These are phyloP conservation scores for Phalaenopsis aphrodite DNA, from an alignment of 106 monocot species.

Conservation along the genomic window DNA sequence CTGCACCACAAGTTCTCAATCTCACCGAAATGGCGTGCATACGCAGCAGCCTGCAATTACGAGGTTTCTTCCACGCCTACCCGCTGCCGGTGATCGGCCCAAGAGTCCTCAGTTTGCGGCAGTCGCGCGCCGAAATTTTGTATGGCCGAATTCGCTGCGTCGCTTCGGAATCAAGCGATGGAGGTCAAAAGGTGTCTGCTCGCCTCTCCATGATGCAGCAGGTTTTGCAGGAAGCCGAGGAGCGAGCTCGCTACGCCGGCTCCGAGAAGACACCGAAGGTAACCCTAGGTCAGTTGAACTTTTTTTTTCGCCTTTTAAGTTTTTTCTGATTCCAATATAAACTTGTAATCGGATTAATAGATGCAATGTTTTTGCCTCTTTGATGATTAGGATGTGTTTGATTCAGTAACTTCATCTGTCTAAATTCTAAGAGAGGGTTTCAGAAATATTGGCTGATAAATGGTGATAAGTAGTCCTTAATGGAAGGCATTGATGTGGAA, in stretches of 20 bases:
- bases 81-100: slow-evolving; percentile 12
- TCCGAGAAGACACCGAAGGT: slow-evolving; percentile 38
- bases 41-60: slow-evolving; percentile 11
- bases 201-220: slow-evolving; percentile 45
- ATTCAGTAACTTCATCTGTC: not conserved
- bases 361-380: not conserved
- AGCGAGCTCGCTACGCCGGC: slow-evolving; percentile 29
- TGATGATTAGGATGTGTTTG: not conserved
- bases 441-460: not conserved
- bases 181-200: slow-evolving; percentile 29
- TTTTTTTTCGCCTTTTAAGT: not conserved
- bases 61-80: slow-evolving; percentile 10
- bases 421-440: not conserved
- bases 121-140: not conserved
- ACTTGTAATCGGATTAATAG: not conserved
- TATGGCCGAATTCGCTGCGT: slow-evolving; percentile 19
- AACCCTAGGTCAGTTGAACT: slow-evolving; percentile 33
- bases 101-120: not conserved
- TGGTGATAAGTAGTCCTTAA: not conserved
- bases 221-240: slow-evolving; percentile 46
- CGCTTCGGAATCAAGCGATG: slow-evolving; percentile 24
- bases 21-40: slow-evolving; percentile 15
- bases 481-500: not conserved
- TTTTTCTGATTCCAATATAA: not conserved
- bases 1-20: not conserved